Conservation (phyloP, 495 filamentous ascomycete species). For the Aspergillus sclerotiicarbonarius region DNA sequence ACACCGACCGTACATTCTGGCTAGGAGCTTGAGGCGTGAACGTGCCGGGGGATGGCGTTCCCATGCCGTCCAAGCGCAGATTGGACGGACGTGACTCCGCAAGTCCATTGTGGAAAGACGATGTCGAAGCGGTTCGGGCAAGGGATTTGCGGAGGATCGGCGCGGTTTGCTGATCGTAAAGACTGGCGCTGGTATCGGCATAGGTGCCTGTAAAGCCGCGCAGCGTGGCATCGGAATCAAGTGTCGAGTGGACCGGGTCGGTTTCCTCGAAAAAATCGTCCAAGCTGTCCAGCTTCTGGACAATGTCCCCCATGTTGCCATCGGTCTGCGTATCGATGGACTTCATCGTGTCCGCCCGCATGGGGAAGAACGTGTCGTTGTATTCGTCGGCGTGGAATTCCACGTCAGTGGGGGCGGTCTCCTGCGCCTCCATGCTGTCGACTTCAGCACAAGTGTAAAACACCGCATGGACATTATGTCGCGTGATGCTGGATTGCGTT, state of each 20-base stretch:
- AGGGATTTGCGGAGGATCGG: constrained; percentile 87
- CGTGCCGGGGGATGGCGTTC: constrained; percentile 53
- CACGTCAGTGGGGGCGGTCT: constrained; percentile 77
- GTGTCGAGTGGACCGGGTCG: constrained; percentile 49
- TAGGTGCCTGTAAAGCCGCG: constrained; percentile 62
- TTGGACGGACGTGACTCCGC: constrained; percentile 64
- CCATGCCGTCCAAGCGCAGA: constrained; percentile 56
- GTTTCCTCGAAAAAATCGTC: constrained; percentile 91
- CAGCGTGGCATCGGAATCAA: constrained; percentile 50
- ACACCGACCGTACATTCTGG: constrained; percentile 46
- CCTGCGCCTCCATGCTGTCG: constrained; percentile 54
- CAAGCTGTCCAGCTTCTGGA: constrained; percentile 85
- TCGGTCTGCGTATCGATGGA: constrained; percentile 80
- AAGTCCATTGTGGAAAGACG: constrained; percentile 87
- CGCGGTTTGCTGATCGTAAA: constrained; percentile 92
- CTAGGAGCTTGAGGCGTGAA: constrained; percentile 23
- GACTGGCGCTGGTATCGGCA: constrained; percentile 74
- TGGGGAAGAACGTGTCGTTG: constrained; percentile 72
- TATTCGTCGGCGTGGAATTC: constrained; percentile 92
- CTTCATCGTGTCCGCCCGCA: constrained; percentile 85
- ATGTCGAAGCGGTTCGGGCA: constrained; percentile 63
- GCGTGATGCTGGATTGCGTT: constrained; percentile 76
- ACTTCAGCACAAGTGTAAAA: constrained; percentile 82
- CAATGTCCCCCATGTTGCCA: constrained; percentile 78
- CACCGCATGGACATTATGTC: constrained; percentile 91